Evolutionary conservation across 495 filamentous ascomycete genomes (phyloP).

Genomic region (Talaromyces liani): DNA sequence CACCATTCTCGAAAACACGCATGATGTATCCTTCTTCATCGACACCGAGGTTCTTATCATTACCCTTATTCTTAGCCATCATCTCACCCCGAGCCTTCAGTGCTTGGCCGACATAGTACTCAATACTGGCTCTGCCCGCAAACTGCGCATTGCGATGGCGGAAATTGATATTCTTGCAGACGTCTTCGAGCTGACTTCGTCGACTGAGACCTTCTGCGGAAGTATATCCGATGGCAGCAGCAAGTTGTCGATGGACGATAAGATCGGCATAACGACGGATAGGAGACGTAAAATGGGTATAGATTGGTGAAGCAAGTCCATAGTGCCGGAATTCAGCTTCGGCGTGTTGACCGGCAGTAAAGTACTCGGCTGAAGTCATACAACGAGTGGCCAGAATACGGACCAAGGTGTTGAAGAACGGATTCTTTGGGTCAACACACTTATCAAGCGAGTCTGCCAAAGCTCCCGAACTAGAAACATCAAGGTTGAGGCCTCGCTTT

Average conservation of each 20-base stretch:
- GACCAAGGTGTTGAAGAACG: constrained; percentile 97
- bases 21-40: constrained; percentile 92
- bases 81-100: constrained; percentile 70
- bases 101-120: constrained; percentile 96
- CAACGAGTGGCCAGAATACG: constrained; percentile 95
- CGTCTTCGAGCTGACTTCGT: constrained; percentile 69
- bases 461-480: constrained; percentile 77
- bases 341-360: constrained; percentile 84
- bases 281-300: constrained; percentile 96
- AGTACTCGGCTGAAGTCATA: constrained; percentile 99
- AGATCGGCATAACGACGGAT: constrained; percentile 96
- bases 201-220: constrained; percentile 70
- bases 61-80: constrained; percentile 27
- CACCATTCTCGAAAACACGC: constrained; percentile 93
- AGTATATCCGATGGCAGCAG: constrained; percentile 84
- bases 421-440: constrained; percentile 73
- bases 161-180: constrained; percentile 97
- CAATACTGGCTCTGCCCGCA: constrained; percentile 84
- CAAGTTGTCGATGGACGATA: constrained; percentile 86
- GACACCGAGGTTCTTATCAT: constrained; percentile 27
- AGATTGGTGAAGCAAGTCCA: constrained; percentile 89
- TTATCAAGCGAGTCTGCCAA: constrained; percentile 83
- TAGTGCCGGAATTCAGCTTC: constrained; percentile 96
- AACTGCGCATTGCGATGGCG: constrained; percentile 95
- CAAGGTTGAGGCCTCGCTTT: constrained; percentile 70